Evolutionary conservation across 1,284 basidiomycete species (phyloP), one percentile per base, ranked within the genome.

Genomic region (Xerocomus cyaneibrunnescens): DNA sequence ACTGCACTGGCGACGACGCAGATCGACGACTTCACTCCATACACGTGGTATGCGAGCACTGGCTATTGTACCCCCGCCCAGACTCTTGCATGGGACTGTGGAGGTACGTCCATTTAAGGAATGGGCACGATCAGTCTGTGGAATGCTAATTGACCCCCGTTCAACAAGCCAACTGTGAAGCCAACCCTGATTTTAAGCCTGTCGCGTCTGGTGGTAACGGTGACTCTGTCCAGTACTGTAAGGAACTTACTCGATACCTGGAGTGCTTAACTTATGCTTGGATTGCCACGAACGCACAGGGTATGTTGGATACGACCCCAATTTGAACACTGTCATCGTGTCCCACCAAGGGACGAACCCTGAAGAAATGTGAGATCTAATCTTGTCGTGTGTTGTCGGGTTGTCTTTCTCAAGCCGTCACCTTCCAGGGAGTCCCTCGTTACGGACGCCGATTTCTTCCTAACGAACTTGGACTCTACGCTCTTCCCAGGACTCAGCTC

Each of bases 201-300:
- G 67, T 81, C 8, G 85, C 83, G 7, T 76, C 83, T 7, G 86
- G 85, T 34, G 86, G 85, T 2, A 72, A 87, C 55, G 83, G 83
- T 3, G 60, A 65, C 23, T 55, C 54, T 7, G 65, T 75, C 3
- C 85, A 86, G 59, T 84, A 71, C 55, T 79, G 76, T 76, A 41
- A 62, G 72, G 9, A 5, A 13, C 3, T 27, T 1, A n/a, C 14
- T 31, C 39, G 9, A 32, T 14, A n/a, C 7, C 0, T 17, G 17
- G n/a, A 10, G 32, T 22, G 13, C 3, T 22, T 35, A 12, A 13
- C 45, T 52, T 27, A 38, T 10, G 16, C n/a, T 19, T 48, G 37
- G 35, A 28, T 30, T 35, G 6, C 38, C 17, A 19, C 10, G 34
- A 19, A 42, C 19, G 17, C 16, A 38, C 30, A 73, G 72, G 74